These are phyloP conservation scores for Tinospora cordifolia DNA, from an alignment of 164 flowering plant genomes.

Conservation along the genomic window DNA sequence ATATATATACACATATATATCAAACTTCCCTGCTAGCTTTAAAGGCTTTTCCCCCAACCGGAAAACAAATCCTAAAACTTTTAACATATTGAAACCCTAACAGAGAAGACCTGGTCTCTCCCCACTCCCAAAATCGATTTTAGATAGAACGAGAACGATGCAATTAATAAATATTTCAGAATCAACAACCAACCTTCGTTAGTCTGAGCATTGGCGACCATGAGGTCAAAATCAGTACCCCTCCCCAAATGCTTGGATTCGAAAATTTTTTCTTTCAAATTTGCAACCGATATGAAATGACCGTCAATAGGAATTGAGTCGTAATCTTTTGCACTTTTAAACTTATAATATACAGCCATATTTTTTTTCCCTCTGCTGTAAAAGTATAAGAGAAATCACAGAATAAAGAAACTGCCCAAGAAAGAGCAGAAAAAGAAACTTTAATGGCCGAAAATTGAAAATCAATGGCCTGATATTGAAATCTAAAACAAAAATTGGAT, in stretches of 20 bases:
- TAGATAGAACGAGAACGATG: neutral
- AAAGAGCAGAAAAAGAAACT: constrained; percentile 11
- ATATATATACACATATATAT: neutral
- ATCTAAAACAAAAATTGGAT: constrained; percentile 18
- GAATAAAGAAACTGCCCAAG: constrained; percentile 11
- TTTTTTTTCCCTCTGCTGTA: constrained; percentile 18
- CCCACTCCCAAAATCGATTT: neutral
- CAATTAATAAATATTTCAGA: constrained; percentile 9
- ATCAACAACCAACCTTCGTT: constrained; percentile 81
- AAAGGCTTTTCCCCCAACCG: neutral
- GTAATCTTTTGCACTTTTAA: constrained; percentile 98
- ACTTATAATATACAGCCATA: constrained; percentile 95
- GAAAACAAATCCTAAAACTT: neutral
- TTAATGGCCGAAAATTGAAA: constrained; percentile 26
- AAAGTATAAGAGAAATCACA: constrained; percentile 14
- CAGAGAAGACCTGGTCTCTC: neutral
- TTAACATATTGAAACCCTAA: constrained; percentile 5
- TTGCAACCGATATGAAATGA: constrained; percentile 84
- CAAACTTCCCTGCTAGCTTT: neutral
- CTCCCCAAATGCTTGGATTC: constrained; percentile 97
- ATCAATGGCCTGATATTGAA: constrained; percentile 36
- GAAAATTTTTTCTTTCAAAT: constrained; percentile 92
- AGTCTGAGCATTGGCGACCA: constrained; percentile 92
- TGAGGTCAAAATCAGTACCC: constrained; percentile 95
- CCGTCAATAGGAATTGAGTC: constrained; percentile 86